These are phyloP conservation scores for Beta macrorhiza DNA, from an alignment of 179 eudicot species.

Conservation along the genomic window DNA sequence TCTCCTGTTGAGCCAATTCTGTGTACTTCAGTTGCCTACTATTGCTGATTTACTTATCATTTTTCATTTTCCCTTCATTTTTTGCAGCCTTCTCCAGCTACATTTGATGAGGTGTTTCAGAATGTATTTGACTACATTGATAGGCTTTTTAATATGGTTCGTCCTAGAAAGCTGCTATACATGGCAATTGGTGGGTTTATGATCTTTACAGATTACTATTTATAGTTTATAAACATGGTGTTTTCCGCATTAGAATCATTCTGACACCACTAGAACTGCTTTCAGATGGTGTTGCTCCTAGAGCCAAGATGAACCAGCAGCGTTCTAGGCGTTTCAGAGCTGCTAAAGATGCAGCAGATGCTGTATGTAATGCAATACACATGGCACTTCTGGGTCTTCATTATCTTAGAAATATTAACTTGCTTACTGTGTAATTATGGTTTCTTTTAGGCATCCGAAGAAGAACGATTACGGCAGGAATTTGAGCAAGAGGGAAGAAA, in stretches of 20 bases:
- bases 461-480: slow-evolving; percentile 72
- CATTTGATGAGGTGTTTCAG: slow-evolving; percentile 84
- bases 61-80: background rate
- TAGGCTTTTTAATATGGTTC: slow-evolving; percentile 86
- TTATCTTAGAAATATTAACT: background rate
- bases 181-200: slow-evolving; percentile 91
- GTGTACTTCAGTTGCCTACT: background rate
- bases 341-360: slow-evolving; percentile 94
- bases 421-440: slow-evolving; percentile 10
- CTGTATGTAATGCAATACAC: slow-evolving; percentile 45
- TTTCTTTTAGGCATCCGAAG: slow-evolving; percentile 72
- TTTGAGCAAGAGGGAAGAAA: slow-evolving; percentile 87
- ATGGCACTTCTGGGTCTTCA: background rate
- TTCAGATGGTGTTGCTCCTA: slow-evolving; percentile 96
- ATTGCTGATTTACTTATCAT: background rate
- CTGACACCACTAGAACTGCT: slow-evolving; percentile 4
- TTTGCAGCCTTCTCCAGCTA: slow-evolving; percentile 83
- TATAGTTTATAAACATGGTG: background rate
- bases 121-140: slow-evolving; percentile 87
- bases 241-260: background rate
- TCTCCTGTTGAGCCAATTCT: background rate
- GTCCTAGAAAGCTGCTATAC: slow-evolving; percentile 83
- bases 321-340: slow-evolving; percentile 94
- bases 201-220: background rate
- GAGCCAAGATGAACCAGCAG: slow-evolving; percentile 99